A percentile compares a stretch with the other conserved stretches of the same genome.
Conservation (phyloP, 345 rosid genomes). For the Eucalyptus pumila region DNA sequence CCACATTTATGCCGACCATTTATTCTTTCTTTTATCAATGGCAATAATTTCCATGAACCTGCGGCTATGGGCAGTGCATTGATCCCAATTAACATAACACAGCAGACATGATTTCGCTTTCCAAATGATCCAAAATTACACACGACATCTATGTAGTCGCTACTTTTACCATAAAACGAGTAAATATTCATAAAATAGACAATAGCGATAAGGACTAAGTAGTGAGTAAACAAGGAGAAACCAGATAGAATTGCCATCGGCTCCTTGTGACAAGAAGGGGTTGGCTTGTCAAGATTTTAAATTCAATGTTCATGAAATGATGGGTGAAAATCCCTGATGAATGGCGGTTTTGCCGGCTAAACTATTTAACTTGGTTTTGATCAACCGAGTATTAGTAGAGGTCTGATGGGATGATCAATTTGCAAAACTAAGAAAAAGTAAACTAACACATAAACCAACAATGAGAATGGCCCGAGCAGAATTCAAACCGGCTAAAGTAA, state of each 20-base stretch:
- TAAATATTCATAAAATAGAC: neutral
- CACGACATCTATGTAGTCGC: neutral
- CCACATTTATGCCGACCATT: neutral
- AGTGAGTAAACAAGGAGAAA: neutral
- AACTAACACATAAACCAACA: neutral
- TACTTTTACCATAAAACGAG: neutral
- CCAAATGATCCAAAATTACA: neutral
- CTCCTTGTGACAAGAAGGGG: neutral
- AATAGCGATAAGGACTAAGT: neutral
- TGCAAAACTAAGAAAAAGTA: neutral
- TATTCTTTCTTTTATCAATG: neutral
- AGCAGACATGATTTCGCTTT: neutral
- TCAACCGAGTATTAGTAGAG: neutral
- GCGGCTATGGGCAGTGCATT: neutral
- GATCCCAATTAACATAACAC: neutral
- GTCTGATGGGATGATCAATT: neutral
- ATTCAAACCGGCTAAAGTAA: neutral
- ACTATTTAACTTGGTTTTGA: neutral
- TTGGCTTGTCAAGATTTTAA: neutral
- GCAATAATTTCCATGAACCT: neutral
- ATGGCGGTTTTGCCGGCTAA: neutral
- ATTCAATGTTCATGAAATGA: neutral
- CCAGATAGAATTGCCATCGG: neutral
- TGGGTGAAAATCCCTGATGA: neutral
- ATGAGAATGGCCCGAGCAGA: neutral